A percentile compares a stretch with the other conserved stretches of the same genome.
These are phyloP conservation scores for Friedmanniomyces endolithicus DNA, from an alignment of 495 filamentous ascomycete species.

Conservation along the genomic window DNA sequence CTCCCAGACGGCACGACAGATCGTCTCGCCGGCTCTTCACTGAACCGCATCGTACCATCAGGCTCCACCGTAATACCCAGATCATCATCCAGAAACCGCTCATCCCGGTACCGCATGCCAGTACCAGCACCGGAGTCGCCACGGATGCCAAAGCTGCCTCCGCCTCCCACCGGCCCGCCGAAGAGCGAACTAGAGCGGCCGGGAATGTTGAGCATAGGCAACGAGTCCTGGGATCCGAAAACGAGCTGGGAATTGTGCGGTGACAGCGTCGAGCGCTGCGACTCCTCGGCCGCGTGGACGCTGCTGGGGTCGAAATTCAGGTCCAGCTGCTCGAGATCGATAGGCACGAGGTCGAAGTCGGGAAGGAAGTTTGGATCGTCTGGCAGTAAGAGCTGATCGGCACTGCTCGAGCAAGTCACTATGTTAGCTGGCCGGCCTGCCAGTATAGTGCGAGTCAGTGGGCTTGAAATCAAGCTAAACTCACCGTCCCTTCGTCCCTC, in stretches of 20 bases:
- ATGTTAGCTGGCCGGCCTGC: no score
- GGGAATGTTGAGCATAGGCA: constrained; percentile 25
- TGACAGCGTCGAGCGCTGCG: constrained; percentile 30
- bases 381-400: constrained; percentile 61
- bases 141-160: constrained; percentile 29
- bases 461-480: constrained; percentile 1
- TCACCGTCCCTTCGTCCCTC: constrained; percentile 56
- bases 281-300: constrained; percentile 9
- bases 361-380: constrained; percentile 85
- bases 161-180: constrained; percentile 22
- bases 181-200: constrained; percentile 14
- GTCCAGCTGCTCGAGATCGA: constrained; percentile 43
- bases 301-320: constrained; percentile 26
- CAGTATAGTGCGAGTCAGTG: constrained; percentile 2
- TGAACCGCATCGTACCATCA: constrained; percentile 43
- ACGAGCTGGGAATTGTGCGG: constrained; percentile 24
- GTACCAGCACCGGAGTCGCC: constrained; percentile 25
- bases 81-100: constrained; percentile 46
- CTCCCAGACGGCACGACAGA: neutral
- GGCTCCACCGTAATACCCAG: constrained; percentile 47
- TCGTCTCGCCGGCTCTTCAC: constrained; percentile 5
- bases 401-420: constrained; percentile 36
- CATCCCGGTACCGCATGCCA: neutral
- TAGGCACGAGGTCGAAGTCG: constrained; percentile 44
- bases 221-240: constrained; percentile 26